Evolutionary conservation across 306 rosid genomes (phyloP), one percentile per base, ranked within the genome.

Genomic region (Macrotyloma uniflorum): DNA sequence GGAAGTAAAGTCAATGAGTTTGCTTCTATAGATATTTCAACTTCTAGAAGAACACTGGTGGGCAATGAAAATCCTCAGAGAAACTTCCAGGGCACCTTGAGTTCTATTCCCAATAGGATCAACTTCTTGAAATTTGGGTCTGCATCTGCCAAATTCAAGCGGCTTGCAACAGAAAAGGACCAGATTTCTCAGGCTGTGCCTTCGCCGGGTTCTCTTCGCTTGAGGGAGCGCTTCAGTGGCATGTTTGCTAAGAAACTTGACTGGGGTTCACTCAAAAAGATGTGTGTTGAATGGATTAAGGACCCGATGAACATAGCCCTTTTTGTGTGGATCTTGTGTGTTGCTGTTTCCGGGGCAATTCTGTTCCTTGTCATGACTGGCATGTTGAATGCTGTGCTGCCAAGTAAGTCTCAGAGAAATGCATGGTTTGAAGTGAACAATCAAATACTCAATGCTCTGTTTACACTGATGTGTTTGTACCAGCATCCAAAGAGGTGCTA

Each of bases 301-400:
- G 61, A 93, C 50, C 99, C 99, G 35, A 83, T 90, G 90, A 96
- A 96, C 88, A 84, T 96, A 88, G 99, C 98, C 57, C 93, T 96
- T 78, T 88, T 96, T 26, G 79, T 62, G 22, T 96, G 99, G 99
- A 91, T 93, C 38, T 8, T 75, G 14, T 78, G 87, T 10, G 96
- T 96, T 42, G 94, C 96, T 55, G 74, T 96, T 86, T 96, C 99
- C 0, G 98, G 99, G 61, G 98, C 97, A 13, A 91, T 96, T 68
- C 71, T 96, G 76, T 96, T 96, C 80, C 91, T 95, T 61, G 98
- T 93, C 59, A 95, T 95, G 99, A 95, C 96, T 40, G 99, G 99
- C 54, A 93, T 96, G 98, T 83, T 96, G 77, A 87, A 96, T 72
- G 62, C 24, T 45, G 97, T 64, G 45, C 40, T 96, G 12, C 92